These are phyloP conservation scores for Hemileccinum rubropunctum DNA, from an alignment of 768 basidiomycete species.

Conservation along the genomic window DNA sequence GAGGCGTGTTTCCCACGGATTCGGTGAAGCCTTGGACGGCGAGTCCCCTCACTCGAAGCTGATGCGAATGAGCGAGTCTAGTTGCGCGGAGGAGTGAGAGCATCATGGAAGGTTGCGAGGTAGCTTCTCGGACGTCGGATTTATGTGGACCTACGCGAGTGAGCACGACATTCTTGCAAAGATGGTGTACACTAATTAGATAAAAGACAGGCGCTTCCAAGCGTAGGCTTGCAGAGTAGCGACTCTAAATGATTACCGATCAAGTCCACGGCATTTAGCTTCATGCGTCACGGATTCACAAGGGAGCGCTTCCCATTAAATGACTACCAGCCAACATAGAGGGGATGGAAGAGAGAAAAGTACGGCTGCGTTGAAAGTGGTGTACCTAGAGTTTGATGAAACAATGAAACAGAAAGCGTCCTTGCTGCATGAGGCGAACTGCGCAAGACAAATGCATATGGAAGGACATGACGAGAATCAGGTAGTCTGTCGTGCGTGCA, in stretches of 20 bases:
- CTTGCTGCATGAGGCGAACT: constrained; percentile 15
- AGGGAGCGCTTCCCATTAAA: constrained; percentile 24
- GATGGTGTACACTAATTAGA: background rate
- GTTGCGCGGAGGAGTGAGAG: constrained; percentile 34
- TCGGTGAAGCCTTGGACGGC: constrained; percentile 78
- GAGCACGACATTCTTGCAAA: constrained; percentile 23
- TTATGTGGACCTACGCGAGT: background rate
- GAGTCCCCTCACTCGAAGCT: constrained; percentile 34
- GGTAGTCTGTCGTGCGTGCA: constrained; percentile 37
- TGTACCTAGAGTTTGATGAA: constrained; percentile 13
- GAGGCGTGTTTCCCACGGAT: constrained; percentile 90
- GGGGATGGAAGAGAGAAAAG: constrained; percentile 8
- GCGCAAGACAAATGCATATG: constrained; percentile 27
- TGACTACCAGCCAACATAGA: constrained; percentile 17
- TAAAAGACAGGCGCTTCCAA: too few relatives aligned
- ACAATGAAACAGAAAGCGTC: constrained; percentile 12
- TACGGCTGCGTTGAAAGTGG: constrained; percentile 15
- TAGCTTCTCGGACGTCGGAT: background rate
- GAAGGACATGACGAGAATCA: constrained; percentile 29
- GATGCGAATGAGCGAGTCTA: constrained; percentile 18
- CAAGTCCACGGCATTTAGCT: constrained; percentile 12
- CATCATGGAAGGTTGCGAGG: constrained; percentile 6
- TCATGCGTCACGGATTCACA: constrained; percentile 23
- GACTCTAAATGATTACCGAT: constrained; percentile 16
- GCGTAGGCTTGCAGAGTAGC: background rate